A percentile compares a stretch with the other conserved stretches of the same genome.
phyloP scores from a whole-genome alignment of 176 grass and related monocot species.

The Oryza meridionalis region DNA sequence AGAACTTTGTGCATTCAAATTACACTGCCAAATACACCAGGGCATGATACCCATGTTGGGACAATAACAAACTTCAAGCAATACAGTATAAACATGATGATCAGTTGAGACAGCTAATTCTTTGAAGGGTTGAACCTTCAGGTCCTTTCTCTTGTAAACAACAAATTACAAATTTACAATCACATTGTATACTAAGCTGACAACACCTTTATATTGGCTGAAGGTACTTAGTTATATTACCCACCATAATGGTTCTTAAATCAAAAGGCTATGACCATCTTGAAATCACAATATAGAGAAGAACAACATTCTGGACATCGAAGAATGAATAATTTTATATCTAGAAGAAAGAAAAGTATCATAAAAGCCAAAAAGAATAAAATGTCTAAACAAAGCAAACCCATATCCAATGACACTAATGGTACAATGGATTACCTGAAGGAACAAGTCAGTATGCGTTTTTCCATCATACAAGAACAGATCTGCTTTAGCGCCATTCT shows the following conservation, averaged over 20 bases:
- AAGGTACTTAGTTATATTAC: not conserved
- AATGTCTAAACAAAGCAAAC: conserved; percentile 4
- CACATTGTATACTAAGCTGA: not conserved
- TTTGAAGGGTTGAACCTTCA: not conserved
- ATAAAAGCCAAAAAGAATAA: not conserved
- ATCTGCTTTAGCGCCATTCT: conserved; percentile 62
- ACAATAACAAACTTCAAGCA: not conserved
- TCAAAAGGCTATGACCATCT: not conserved
- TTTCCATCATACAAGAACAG: conserved; percentile 78
- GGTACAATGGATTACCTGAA: conserved; percentile 65
- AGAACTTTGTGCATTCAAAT: not conserved
- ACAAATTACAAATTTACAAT: not conserved
- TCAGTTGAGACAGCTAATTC: not conserved
- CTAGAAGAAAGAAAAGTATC: not conserved
- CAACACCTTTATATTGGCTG: not conserved
- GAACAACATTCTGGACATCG: not conserved
- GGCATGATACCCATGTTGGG: not conserved
- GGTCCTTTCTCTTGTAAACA: not conserved
- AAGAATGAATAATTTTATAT: not conserved
- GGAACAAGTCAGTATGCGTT: conserved; percentile 95
- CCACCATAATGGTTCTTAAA: not conserved
- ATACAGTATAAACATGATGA: not conserved
- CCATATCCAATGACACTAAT: conserved; percentile 13
- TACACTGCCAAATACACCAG: not conserved
- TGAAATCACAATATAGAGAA: conserved; percentile 2